phyloP scores from a whole-genome alignment of 257 asterid genomes.

The Solanum neorickii region DNA sequence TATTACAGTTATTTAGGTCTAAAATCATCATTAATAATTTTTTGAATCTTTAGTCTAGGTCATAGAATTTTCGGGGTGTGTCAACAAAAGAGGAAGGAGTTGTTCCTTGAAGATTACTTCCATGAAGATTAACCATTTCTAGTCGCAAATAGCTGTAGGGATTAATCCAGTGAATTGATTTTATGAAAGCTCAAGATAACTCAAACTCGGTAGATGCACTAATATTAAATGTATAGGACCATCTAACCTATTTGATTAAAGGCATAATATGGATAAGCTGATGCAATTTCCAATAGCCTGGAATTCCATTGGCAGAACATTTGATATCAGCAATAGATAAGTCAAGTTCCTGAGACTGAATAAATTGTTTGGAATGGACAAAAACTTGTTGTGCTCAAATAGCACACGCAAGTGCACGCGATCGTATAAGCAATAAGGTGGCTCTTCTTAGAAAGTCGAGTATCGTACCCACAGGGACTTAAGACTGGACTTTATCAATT shows the following conservation, averaged over 20 bases:
- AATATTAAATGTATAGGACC: constrained; percentile 44
- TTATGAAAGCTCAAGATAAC: constrained; percentile 53
- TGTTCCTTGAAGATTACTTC: constrained; percentile 42
- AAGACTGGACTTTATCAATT: too few relatives aligned
- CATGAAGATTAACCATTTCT: constrained; percentile 54
- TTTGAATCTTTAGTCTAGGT: too few relatives aligned
- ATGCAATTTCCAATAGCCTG: constrained; percentile 61
- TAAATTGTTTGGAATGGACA: constrained; percentile 29
- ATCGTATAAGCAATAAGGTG: too few relatives aligned
- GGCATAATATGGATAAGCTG: constrained; percentile 36
- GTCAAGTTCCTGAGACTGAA: constrained; percentile 50
- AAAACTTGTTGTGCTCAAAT: too few relatives aligned
- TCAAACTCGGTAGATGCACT: constrained; percentile 24
- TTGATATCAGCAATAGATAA: constrained; percentile 51
- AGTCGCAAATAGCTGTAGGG: constrained; percentile 43
- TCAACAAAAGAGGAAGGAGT: constrained; percentile 35
- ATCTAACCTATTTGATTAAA: constrained; percentile 36
- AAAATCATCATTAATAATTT: too few relatives aligned
- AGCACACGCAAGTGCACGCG: too few relatives aligned
- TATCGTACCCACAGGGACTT: too few relatives aligned
- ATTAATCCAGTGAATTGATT: constrained; percentile 40
- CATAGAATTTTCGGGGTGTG: too few relatives aligned
- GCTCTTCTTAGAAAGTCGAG: too few relatives aligned
- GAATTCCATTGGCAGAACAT: constrained; percentile 42
- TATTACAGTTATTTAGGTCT: too few relatives aligned